A percentile compares a stretch with the other conserved stretches of the same genome.
Evolutionary conservation across 192 early-diverging fungal species (phyloP).

Genomic region (Gamsiella multidivaricata): DNA sequence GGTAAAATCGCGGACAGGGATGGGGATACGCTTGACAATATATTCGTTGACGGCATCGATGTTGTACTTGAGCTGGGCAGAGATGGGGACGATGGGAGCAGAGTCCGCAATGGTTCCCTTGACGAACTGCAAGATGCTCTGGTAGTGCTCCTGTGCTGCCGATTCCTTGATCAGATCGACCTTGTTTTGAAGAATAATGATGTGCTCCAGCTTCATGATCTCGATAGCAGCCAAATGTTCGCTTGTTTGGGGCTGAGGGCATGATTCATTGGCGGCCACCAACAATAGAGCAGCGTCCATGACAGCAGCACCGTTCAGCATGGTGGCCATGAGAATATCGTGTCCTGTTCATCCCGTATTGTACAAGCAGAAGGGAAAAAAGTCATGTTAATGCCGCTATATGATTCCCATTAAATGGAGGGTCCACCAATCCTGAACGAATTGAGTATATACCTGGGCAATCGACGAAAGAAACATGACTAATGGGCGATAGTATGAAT

Average conservation of each 20-base stretch:
- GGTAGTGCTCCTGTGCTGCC: conserved; percentile 89
- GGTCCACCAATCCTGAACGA: too few relatives aligned
- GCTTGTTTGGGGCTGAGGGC: conserved; percentile 98
- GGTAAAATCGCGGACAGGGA: conserved; percentile 94
- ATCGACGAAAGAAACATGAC: conserved; percentile 98
- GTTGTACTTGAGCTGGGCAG: conserved; percentile 98
- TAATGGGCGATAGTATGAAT: conserved; percentile 25
- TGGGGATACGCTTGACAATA: conserved; percentile 94
- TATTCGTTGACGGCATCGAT: conserved; percentile 98
- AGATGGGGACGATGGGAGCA: conserved; percentile 97
- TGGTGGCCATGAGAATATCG: conserved; percentile 99
- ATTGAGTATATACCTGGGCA: conserved; percentile 91
- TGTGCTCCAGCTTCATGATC: conserved; percentile 97
- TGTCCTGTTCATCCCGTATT: conserved; percentile 62
- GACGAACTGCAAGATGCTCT: conserved; percentile 91
- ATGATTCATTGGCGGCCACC: conserved; percentile 97
- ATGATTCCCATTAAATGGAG: too few relatives aligned
- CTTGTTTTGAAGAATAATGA: conserved; percentile 99
- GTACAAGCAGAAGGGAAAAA: too few relatives aligned
- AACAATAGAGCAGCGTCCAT: conserved; percentile 99
- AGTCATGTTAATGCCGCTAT: too few relatives aligned
- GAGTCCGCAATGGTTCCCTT: conserved; percentile 94
- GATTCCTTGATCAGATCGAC: conserved; percentile 96
- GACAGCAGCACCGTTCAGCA: conserved; percentile 98
- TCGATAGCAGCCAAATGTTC: conserved; percentile 99